Evolutionary conservation across 805 yeast species (phyloP).

Genomic region (Cyberlindnera maritima): DNA sequence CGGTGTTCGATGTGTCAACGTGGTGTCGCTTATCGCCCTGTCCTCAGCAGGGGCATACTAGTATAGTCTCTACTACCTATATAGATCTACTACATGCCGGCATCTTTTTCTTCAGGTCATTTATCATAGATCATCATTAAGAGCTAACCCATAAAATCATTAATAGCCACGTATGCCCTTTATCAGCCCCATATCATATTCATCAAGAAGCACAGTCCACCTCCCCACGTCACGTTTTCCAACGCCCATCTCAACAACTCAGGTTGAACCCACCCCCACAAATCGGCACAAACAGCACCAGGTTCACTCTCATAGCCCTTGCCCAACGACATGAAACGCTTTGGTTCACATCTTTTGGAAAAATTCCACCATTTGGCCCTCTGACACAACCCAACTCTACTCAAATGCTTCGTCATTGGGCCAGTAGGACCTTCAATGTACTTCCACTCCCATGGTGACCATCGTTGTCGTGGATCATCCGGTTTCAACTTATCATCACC

Average conservation of each 20-base stretch:
- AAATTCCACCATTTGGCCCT: constrained; percentile 91
- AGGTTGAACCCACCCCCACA: constrained; percentile 54
- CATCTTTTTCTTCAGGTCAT: no score
- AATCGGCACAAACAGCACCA: constrained; percentile 69
- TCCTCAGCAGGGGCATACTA: no score
- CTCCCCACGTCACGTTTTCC: constrained; percentile 57
- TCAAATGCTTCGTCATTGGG: constrained; percentile 75
- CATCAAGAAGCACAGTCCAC: constrained; percentile 53
- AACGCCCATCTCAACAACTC: constrained; percentile 45
- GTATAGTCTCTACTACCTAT: no score
- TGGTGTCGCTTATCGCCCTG: no score
- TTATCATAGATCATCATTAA: no score
- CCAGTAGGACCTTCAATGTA: constrained; percentile 94
- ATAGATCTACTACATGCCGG: no score
- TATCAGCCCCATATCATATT: constrained; percentile 44
- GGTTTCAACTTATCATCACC: constrained; percentile 74
- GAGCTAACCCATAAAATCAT: not conserved
- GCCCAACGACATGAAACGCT: constrained; percentile 74
- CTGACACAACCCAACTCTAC: constrained; percentile 73
- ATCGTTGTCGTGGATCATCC: constrained; percentile 74
- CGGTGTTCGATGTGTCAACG: no score
- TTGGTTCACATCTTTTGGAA: constrained; percentile 76
- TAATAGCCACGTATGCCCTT: not conserved
- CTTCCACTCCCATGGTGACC: constrained; percentile 87
- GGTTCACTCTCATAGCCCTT: constrained; percentile 88